phyloP scores from a whole-genome alignment of 2,329 filamentous ascomycete genomes.

The Nannizzia gypsea region DNA sequence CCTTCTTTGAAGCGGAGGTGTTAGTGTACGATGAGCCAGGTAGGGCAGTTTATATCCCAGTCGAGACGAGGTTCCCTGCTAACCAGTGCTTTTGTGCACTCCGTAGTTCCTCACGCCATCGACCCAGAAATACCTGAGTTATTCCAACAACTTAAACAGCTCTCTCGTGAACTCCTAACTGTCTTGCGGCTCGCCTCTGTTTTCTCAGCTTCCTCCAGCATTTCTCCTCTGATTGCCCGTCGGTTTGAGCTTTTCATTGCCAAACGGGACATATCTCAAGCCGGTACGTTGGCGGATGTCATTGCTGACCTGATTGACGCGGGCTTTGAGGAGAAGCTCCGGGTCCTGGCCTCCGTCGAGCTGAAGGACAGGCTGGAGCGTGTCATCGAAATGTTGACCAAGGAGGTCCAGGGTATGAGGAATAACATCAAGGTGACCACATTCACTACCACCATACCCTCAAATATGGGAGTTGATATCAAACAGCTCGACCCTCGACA shows the following conservation, averaged over 20 bases:
- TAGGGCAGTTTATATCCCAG: slow-evolving; percentile 28
- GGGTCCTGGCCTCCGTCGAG: slow-evolving; percentile 69
- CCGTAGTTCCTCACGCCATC: slow-evolving; percentile 31
- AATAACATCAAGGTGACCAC: slow-evolving; percentile 77
- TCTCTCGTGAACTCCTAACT: slow-evolving; percentile 75
- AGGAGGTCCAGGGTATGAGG: slow-evolving; percentile 73
- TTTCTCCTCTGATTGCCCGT: slow-evolving; percentile 76
- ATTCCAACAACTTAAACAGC: slow-evolving; percentile 69
- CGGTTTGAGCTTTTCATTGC: slow-evolving; percentile 79
- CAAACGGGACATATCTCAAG: slow-evolving; percentile 68
- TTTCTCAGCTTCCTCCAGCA: slow-evolving; percentile 56
- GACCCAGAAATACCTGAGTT: slow-evolving; percentile 56
- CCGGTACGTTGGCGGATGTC: slow-evolving; percentile 81
- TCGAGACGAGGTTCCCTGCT: not conserved
- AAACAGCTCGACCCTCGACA: slow-evolving; percentile 39
- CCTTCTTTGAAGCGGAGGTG: slow-evolving; percentile 77
- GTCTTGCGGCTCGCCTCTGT: slow-evolving; percentile 74
- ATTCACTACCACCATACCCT: slow-evolving; percentile 55
- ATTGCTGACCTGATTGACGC: slow-evolving; percentile 89
- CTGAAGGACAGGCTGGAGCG: slow-evolving; percentile 66
- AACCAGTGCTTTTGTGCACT: not conserved
- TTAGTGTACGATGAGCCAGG: slow-evolving; percentile 58
- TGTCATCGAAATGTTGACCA: slow-evolving; percentile 71
- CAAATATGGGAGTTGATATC: slow-evolving; percentile 47
- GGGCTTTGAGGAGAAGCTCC: slow-evolving; percentile 80